These are phyloP conservation scores for Termitomyces sp. DNA, from an alignment of 768 basidiomycete species.

Conservation along the genomic window DNA sequence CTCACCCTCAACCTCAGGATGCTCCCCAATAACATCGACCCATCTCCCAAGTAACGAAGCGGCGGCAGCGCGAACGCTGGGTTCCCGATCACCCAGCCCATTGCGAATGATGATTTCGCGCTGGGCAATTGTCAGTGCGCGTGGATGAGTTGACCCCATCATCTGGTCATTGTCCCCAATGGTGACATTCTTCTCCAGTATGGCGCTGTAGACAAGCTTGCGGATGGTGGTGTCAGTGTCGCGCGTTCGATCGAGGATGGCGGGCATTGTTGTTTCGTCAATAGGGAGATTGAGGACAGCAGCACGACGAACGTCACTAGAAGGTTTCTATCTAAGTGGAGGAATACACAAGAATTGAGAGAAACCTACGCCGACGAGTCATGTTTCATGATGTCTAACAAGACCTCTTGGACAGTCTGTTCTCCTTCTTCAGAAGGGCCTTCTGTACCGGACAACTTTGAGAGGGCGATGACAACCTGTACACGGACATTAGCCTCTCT, in stretches of 20 bases:
- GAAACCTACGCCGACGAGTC: slow-evolving; percentile 73
- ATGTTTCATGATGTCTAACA: slow-evolving; percentile 63
- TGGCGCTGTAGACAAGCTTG: slow-evolving; percentile 63
- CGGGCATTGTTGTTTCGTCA: slow-evolving; percentile 51
- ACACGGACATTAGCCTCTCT: slow-evolving; percentile 76
- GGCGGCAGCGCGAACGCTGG: slow-evolving; percentile 68
- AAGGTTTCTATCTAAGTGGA: neutral
- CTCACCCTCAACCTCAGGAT: slow-evolving; percentile 31
- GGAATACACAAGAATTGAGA: neutral
- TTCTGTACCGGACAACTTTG: slow-evolving; percentile 73
- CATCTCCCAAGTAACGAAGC: slow-evolving; percentile 71
- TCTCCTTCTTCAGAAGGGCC: slow-evolving; percentile 53
- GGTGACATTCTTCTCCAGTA: slow-evolving; percentile 47
- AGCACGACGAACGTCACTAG: slow-evolving; percentile 85
- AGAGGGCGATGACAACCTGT: slow-evolving; percentile 78
- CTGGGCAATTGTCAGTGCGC: slow-evolving; percentile 64
- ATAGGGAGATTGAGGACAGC: slow-evolving; percentile 71
- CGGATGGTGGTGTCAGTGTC: slow-evolving; percentile 79
- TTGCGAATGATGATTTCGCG: slow-evolving; percentile 76
- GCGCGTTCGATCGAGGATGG: slow-evolving; percentile 72
- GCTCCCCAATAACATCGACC: slow-evolving; percentile 58
- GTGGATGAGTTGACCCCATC: slow-evolving; percentile 62
- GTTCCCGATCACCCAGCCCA: slow-evolving; percentile 86
- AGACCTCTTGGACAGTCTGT: slow-evolving; percentile 51
- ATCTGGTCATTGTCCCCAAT: slow-evolving; percentile 29